Evolutionary conservation across 352 stramenopile species (phyloP).

Genomic region (Pythium guiyangense): DNA sequence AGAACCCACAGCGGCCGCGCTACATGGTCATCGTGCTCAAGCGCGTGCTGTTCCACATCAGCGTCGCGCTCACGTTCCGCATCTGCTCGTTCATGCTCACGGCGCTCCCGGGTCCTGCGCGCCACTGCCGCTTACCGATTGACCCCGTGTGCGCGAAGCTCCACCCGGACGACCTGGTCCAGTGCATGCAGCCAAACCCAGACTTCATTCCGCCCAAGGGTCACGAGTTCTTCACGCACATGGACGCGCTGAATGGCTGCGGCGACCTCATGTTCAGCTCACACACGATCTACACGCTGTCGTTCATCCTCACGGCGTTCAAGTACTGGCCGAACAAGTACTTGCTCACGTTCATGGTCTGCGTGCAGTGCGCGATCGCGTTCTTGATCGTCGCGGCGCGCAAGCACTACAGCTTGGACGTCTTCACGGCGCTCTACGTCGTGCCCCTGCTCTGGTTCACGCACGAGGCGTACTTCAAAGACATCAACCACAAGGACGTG

Average conservation of each 20-base stretch:
- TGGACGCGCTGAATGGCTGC: conserved; percentile 82
- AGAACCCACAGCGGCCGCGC: conserved; percentile 57
- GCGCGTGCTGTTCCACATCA: conserved; percentile 76
- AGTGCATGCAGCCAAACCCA: conserved; percentile 62
- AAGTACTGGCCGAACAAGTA: conserved; percentile 87
- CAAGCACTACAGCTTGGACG: conserved; percentile 90
- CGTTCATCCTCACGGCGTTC: conserved; percentile 77
- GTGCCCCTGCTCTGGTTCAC: conserved; percentile 83
- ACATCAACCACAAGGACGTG: conserved; percentile 81
- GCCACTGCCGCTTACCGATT: conserved; percentile 72
- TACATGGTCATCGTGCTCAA: conserved; percentile 81
- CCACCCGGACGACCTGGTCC: conserved; percentile 45
- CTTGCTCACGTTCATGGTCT: conserved; percentile 67
- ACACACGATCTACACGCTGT: conserved; percentile 91
- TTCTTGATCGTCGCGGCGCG: conserved; percentile 86
- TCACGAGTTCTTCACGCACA: conserved; percentile 54
- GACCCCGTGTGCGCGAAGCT: conserved; percentile 46
- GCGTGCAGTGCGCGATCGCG: conserved; percentile 76
- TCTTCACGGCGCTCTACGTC: conserved; percentile 87
- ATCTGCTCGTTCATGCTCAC: conserved; percentile 82
- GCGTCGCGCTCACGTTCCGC: conserved; percentile 64
- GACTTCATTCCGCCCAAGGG: conserved; percentile 61
- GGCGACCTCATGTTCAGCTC: conserved; percentile 92
- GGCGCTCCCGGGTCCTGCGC: conserved; percentile 55
- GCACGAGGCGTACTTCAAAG: conserved; percentile 72